Base-by-base conservation (phyloP, 257 asterid species). In the Solanum neorickii region DNA sequence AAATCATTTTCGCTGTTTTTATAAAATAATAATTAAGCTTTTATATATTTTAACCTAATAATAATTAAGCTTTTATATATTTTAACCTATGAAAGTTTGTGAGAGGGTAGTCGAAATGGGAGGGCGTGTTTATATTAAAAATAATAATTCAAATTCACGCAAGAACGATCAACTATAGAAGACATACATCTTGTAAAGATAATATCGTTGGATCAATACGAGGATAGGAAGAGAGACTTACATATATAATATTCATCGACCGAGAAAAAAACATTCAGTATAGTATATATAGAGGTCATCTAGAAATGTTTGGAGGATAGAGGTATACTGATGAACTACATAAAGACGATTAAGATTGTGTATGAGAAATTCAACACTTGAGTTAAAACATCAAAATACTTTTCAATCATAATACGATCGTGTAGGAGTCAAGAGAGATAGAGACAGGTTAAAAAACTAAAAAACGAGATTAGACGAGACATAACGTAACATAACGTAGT, bases 111-210 rank as follows among this genome's bases (percentile, higher is more conserved):
- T 21, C 12, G 1, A 59, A 59, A 59, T 8, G 13, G 1, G 12
- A 52, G n/a, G 66, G 5, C 4, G 5, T 59, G 27, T 21, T 27
- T 21, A 59, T 3, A 9, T 8, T 21, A 1, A 52, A 59, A 59
- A 3, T 4, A 46, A 12, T 0, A 12, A 3, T 8, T 59, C 6
- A 9, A 59, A 59, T 59, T 21, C 0, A 8, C 1, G 27, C 0
- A 10, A 25, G 27, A 59, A 59, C 12, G 13, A 59, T 59, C 66
- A 21, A 59, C 27, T 59, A 59, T 2, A 59, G 5, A 59, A 59
- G 27, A 59, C 27, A 56, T 20, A 10, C 65, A 18, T 20, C 6
- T 59, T 21, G 66, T 59, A 59, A 59, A 59, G 12, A 9, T 6
- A 33, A 33, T 33, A 59, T 21, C 1, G 1, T 8, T 59, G 27